A percentile compares a stretch with the other conserved stretches of the same genome.
These are phyloP conservation scores for Alternaria arbusti DNA, from an alignment of 2,329 filamentous ascomycete species.

Conservation along the genomic window DNA sequence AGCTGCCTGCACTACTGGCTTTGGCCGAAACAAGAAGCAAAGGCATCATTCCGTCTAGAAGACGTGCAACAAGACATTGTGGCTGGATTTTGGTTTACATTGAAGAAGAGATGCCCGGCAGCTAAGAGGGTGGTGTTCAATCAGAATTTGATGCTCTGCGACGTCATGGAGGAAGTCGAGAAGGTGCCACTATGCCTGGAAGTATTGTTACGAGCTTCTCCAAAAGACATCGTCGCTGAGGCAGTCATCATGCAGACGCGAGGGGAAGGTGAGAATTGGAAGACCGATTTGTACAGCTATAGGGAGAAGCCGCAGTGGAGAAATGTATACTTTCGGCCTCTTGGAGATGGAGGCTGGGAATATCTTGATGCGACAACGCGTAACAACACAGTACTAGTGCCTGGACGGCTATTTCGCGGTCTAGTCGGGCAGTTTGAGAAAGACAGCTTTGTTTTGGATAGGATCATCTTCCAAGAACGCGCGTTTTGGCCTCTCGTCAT, in stretches of 20 bases:
- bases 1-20: neutral
- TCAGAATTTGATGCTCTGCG: slow-evolving; percentile 3
- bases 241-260: neutral
- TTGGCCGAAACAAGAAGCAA: neutral
- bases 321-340: neutral
- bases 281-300: neutral
- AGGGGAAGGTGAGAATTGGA: neutral
- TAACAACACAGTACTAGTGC: neutral
- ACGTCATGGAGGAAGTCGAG: neutral
- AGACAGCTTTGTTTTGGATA: neutral
- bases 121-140: slow-evolving; percentile 18
- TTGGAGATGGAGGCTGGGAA: neutral
- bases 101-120: slow-evolving; percentile 13
- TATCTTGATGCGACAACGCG: neutral
- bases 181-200: slow-evolving; percentile 6
- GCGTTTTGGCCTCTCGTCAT: slow-evolving; percentile 15
- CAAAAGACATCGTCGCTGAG: slow-evolving; percentile 2
- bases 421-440: neutral
- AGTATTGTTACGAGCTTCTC: slow-evolving; percentile 9
- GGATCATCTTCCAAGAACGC: neutral
- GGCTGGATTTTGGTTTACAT: slow-evolving; percentile 12
- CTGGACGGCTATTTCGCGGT: neutral
- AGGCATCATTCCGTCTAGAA: neutral
- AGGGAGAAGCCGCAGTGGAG: neutral
- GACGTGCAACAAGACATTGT: slow-evolving; percentile 5